Evolutionary conservation across 208 protist genomes (phyloP).

Genomic region (Plasmodiophora brassicae): DNA sequence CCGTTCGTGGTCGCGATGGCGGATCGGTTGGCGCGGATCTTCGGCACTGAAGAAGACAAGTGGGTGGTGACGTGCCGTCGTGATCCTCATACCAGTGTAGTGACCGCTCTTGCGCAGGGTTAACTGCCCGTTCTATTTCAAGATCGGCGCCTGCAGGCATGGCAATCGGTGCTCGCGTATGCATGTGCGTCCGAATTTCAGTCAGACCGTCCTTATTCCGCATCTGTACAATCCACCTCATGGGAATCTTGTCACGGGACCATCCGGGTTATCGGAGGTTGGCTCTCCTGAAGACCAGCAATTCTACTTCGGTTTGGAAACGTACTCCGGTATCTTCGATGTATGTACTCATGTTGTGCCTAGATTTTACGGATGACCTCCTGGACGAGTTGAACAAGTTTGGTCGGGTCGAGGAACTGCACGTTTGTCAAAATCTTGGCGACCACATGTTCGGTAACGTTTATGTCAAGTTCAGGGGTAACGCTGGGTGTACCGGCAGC

Average conservation of each 20-base stretch:
- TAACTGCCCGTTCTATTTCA: slow-evolving; percentile 89
- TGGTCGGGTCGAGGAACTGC: slow-evolving; percentile 44
- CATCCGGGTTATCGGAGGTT: background rate
- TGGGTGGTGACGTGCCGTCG: background rate
- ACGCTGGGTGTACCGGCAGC: no score
- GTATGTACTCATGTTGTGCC: background rate
- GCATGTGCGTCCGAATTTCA: slow-evolving; percentile 81
- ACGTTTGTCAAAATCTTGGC: slow-evolving; percentile 51
- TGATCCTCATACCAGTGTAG: background rate
- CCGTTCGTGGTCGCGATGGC: no score
- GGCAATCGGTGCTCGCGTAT: slow-evolving; percentile 87
- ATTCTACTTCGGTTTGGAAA: background rate
- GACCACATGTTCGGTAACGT: slow-evolving; percentile 95
- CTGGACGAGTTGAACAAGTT: slow-evolving; percentile 39
- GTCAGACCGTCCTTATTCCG: slow-evolving; percentile 84
- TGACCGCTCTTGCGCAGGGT: slow-evolving; percentile 50
- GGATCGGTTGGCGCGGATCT: slow-evolving; percentile 20
- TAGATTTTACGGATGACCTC: slow-evolving; percentile 33
- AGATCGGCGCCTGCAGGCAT: slow-evolving; percentile 96
- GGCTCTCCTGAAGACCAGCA: slow-evolving; percentile 21
- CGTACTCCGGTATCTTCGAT: no score
- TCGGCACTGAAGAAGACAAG: slow-evolving; percentile 40
- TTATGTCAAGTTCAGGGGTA: slow-evolving; percentile 84
- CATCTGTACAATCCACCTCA: slow-evolving; percentile 90
- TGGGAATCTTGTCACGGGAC: slow-evolving; percentile 34